Evolutionary conservation across 805 yeast genomes (phyloP), one percentile per base, ranked within the genome.

Genomic region (Barnettozyma populi): DNA sequence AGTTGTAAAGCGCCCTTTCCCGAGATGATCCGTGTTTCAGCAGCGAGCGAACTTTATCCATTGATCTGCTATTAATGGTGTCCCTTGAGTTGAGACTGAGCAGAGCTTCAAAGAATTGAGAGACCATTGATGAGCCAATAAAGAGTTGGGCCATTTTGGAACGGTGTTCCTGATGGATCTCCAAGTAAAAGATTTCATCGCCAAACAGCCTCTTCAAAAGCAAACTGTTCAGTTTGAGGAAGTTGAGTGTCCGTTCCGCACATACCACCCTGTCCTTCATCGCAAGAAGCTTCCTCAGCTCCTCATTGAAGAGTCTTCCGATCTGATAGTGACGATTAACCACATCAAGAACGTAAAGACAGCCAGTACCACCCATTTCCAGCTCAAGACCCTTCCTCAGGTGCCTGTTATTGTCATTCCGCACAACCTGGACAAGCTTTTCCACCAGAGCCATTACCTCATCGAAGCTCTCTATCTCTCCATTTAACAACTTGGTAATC

Each of bases 1-100:
- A 55, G 35, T 48, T 48, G 21, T 50, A 50, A 3, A 50, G 18
- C 3, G 24, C 24, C 23, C 19, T 27, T 4, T 50, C 49, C 7
- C 16, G 25, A 3, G 18, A 8, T 2, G 44, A 16, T 7, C 56
- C 55, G 8, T 46, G 29, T 11, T 44, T 35, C 6, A 55, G 21
- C 14, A n/a, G 16, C 6, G 27, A 37, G 6, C 57, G 37, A 5
- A 55, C 8, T 16, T 18, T 31, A 7, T 36, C 21, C 18, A 46
- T 10, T 8, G 21, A 7, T n/a, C 14, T 3, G 24, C 38, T 18
- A 19, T 44, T 27, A 14, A 46, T 41, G 7, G 49, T 35, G 16
- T 10, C 7, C 6, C n/a, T 6, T 18, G 46, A 36, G 18, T 46
- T 42, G 11, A 43, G 20, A 13, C 21, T 9, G 2, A 46, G 14